A percentile compares a stretch with the other conserved stretches of the same genome.
Evolutionary conservation across 345 rosid species (phyloP).

Genomic region (Gossypium stocksii): DNA sequence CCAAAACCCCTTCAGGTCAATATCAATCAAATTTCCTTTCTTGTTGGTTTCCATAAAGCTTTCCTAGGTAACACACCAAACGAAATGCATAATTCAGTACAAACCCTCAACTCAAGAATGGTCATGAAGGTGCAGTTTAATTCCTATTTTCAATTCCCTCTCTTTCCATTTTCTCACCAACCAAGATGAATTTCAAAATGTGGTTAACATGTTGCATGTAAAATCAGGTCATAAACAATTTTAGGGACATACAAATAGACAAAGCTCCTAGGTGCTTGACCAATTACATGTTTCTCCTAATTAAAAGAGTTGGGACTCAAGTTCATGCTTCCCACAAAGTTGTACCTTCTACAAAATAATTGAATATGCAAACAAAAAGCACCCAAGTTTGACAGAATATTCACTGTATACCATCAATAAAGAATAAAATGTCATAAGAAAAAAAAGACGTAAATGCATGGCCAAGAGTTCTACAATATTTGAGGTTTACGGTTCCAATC

Average conservation of each 20-base stretch:
- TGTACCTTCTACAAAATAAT: background rate
- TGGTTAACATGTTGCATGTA: background rate
- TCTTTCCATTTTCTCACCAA: conserved; percentile 6
- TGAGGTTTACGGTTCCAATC: background rate
- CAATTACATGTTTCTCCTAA: background rate
- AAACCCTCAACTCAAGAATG: background rate
- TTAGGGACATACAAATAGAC: background rate
- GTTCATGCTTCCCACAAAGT: background rate
- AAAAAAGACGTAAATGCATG: background rate
- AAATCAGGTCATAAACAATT: background rate
- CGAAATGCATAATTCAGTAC: conserved; percentile 2
- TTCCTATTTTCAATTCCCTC: background rate
- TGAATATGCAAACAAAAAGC: background rate
- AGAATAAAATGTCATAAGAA: background rate
- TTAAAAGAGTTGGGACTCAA: background rate
- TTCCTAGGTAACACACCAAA: conserved; percentile 35
- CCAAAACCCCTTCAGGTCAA: conserved; percentile 50
- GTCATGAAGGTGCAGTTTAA: background rate
- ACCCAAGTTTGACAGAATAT: background rate
- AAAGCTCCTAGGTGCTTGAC: background rate
- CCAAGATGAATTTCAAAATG: background rate
- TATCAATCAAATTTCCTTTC: conserved; percentile 27
- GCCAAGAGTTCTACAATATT: background rate
- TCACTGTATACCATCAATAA: background rate
- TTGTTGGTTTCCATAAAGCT: conserved; percentile 27